Conservation (phyloP, 202 grass and related monocot species). For the Schoenoplectus tabernaemontani region DNA sequence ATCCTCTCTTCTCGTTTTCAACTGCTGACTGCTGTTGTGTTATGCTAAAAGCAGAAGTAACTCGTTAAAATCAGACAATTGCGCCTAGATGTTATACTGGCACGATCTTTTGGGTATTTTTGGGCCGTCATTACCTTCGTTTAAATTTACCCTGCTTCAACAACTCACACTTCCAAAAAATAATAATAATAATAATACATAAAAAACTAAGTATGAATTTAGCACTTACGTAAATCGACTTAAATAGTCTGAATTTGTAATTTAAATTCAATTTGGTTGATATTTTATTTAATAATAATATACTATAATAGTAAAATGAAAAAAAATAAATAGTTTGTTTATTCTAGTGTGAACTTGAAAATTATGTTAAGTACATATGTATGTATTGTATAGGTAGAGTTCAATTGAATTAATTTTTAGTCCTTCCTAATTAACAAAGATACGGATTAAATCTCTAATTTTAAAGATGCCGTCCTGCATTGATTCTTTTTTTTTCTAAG, state of each 20-base stretch:
- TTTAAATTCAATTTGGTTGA: no score
- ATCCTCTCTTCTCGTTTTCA: conserved; percentile 12
- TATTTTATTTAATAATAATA: no score
- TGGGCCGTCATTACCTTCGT: background rate
- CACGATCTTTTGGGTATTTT: background rate
- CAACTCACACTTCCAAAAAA: no score
- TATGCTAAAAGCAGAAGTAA: conserved; percentile 2
- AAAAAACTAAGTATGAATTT: no score
- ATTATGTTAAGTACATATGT: background rate
- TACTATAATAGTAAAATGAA: background rate
- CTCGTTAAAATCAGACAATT: background rate
- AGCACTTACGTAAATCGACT: no score
- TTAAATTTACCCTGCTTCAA: background rate
- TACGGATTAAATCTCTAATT: background rate
- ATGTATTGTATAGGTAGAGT: background rate
- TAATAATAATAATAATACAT: no score
- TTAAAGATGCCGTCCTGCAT: background rate
- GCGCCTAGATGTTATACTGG: background rate
- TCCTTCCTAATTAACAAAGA: background rate
- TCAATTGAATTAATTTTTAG: background rate
- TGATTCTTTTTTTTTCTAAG: background rate
- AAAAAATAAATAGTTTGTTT: background rate
- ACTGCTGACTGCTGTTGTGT: background rate
- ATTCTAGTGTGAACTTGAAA: background rate
- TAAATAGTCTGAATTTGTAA: no score